A percentile compares a stretch with the other conserved stretches of the same genome.
phyloP scores from a whole-genome alignment of 1,139 yeast species.

The Taphrina communis region DNA sequence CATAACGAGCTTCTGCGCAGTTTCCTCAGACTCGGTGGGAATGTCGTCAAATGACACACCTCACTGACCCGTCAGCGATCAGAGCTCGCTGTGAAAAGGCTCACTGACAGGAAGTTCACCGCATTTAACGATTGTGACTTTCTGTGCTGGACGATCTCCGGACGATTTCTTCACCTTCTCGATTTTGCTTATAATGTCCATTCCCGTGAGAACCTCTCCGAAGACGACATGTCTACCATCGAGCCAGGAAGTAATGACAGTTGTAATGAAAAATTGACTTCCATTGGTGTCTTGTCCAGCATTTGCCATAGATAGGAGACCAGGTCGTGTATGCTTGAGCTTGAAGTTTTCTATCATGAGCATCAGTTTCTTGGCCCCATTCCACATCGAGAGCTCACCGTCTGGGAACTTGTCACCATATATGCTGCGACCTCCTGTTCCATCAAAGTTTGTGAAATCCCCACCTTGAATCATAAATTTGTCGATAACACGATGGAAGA shows the following conservation, averaged over 20 bases:
- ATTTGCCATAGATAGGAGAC: conserved; percentile 87
- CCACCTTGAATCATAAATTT: conserved; percentile 95
- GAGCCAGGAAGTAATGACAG: conserved; percentile 68
- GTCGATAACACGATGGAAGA: conserved; percentile 83
- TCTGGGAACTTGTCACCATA: conserved; percentile 96
- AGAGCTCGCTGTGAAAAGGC: conserved; percentile 39
- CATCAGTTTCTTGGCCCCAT: neutral
- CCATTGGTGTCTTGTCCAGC: conserved; percentile 96
- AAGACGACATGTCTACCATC: conserved; percentile 97
- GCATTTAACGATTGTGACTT: conserved; percentile 75
- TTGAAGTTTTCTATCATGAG: conserved; percentile 57
- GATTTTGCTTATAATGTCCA: conserved; percentile 74
- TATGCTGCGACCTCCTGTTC: conserved; percentile 94
- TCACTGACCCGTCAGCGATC: conserved; percentile 12
- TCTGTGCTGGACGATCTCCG: conserved; percentile 67
- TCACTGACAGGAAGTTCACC: conserved; percentile 64
- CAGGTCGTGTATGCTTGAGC: conserved; percentile 76
- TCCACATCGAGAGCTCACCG: conserved; percentile 57
- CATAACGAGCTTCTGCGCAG: too few relatives aligned
- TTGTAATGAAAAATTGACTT: conserved; percentile 89
- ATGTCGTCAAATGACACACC: neutral
- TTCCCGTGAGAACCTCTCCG: conserved; percentile 86
- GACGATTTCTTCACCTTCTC: conserved; percentile 55
- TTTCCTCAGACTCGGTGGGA: too few relatives aligned
- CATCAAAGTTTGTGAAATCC: conserved; percentile 86